Evolutionary conservation across 1,284 basidiomycete genomes (phyloP).

Genomic region (Ceratobasidium sp.): DNA sequence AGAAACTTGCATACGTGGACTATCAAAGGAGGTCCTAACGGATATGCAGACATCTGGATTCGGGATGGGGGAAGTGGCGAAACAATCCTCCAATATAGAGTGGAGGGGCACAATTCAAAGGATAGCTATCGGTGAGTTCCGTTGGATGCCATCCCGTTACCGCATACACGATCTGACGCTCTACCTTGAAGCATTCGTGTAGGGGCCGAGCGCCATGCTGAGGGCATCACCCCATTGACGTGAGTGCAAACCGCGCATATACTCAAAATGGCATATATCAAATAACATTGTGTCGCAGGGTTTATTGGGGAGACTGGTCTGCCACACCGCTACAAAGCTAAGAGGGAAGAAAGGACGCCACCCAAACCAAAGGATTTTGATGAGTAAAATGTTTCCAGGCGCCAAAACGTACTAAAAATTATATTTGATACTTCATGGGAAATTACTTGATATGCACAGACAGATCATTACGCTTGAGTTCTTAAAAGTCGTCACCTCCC

Average conservation of each 20-base stretch:
- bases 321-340: not conserved
- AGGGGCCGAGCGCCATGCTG: slow-evolving; percentile 2
- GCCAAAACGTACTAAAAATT: not conserved
- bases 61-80: slow-evolving; percentile 6
- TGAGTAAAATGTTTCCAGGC: not conserved
- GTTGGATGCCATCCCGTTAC: not conserved
- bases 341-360: not conserved
- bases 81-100: slow-evolving; percentile 17
- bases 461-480: not conserved
- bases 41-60: slow-evolving; percentile 33
- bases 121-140: slow-evolving; percentile 19
- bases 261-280: not conserved
- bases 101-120: slow-evolving; percentile 12
- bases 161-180: not conserved
- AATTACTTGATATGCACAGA: not conserved
- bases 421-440: not conserved
- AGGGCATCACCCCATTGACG: slow-evolving; percentile 14
- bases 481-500: slow-evolving; percentile 45
- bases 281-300: not conserved
- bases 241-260: not conserved
- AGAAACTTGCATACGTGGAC: slow-evolving; percentile 33
- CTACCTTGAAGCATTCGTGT: slow-evolving; percentile 12
- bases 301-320: slow-evolving; percentile 25
- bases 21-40: slow-evolving; percentile 21
- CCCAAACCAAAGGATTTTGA: too few relatives aligned